A percentile compares a stretch with the other conserved stretches of the same genome.
Evolutionary conservation across 2,329 filamentous ascomycete genomes (phyloP).

Genomic region (Ascochyta pisi): DNA sequence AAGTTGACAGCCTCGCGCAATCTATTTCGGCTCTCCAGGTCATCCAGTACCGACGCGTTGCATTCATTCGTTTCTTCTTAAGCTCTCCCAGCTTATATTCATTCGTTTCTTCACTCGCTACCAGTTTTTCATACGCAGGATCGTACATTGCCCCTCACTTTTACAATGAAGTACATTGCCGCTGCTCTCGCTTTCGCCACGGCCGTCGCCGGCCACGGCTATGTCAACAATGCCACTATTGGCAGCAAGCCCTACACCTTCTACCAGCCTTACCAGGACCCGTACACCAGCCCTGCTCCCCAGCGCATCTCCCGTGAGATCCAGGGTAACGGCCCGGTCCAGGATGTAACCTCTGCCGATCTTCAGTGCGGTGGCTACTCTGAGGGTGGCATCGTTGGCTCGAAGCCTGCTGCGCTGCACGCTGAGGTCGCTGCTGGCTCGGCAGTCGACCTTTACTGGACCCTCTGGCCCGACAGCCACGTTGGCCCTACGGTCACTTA

Average conservation of each 20-base stretch:
- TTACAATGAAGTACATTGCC: slow-evolving; percentile 44
- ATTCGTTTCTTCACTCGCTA: slow-evolving; percentile 18
- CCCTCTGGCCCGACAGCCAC: slow-evolving; percentile 57
- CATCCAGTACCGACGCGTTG: slow-evolving; percentile 26
- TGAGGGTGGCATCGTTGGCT: slow-evolving; percentile 58
- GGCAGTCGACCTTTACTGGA: slow-evolving; percentile 62
- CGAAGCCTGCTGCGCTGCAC: slow-evolving; percentile 61
- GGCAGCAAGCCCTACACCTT: slow-evolving; percentile 40
- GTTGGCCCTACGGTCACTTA: slow-evolving; percentile 65
- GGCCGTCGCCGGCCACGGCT: slow-evolving; percentile 44
- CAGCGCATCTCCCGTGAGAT: slow-evolving; percentile 64
- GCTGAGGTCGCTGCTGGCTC: slow-evolving; percentile 62
- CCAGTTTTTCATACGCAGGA: slow-evolving; percentile 13
- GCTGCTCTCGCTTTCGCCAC: slow-evolving; percentile 37
- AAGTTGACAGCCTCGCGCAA: slow-evolving; percentile 20
- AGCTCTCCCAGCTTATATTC: slow-evolving; percentile 20
- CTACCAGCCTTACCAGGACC: slow-evolving; percentile 47
- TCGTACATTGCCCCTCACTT: slow-evolving; percentile 14
- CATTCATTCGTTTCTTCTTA: slow-evolving; percentile 25
- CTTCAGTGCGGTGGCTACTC: slow-evolving; percentile 64
- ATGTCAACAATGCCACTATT: slow-evolving; percentile 46
- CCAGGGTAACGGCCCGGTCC: slow-evolving; percentile 65
- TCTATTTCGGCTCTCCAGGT: slow-evolving; percentile 28
- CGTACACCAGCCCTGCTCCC: slow-evolving; percentile 47
- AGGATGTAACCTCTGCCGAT: slow-evolving; percentile 61